Evolutionary conservation across 73 alveolate species (phyloP).

Genomic region (Tetrahymena malaccensis): DNA sequence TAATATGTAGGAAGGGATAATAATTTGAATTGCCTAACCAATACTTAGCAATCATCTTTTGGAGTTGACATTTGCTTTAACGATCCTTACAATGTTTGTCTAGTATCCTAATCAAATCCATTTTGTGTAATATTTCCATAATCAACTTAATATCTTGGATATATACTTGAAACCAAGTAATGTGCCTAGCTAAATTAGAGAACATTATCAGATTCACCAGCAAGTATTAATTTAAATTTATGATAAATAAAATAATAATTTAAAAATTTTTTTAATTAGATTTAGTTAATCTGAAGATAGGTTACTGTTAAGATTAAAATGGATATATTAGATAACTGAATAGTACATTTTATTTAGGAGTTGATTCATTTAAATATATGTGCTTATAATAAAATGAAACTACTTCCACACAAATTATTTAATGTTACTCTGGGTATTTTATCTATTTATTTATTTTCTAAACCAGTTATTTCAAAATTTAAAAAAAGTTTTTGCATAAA

Average conservation of each 20-base stretch:
- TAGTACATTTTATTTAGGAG: not conserved
- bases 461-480: not conserved
- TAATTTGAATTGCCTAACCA: not conserved
- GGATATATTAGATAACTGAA: not conserved
- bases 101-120: not conserved
- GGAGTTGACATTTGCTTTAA: not conserved
- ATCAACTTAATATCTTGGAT: not conserved
- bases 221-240: not conserved
- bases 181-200: not conserved
- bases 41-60: not conserved
- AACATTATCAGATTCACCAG: not conserved
- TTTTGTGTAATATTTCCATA: not conserved
- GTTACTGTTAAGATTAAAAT: not conserved
- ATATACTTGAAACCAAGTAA: not conserved
- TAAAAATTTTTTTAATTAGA: not conserved
- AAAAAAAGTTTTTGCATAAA: not conserved
- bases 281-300: not conserved
- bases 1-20: not conserved
- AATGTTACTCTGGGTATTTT: not conserved
- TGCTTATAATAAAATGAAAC: not conserved
- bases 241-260: too few relatives aligned
- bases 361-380: not conserved
- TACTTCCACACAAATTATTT: not conserved
- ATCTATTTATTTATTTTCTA: too few relatives aligned
- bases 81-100: not conserved